These are phyloP conservation scores for Microbotryum lychnidis-dioicae DNA, from an alignment of 1,284 basidiomycete genomes.

Conservation along the genomic window DNA sequence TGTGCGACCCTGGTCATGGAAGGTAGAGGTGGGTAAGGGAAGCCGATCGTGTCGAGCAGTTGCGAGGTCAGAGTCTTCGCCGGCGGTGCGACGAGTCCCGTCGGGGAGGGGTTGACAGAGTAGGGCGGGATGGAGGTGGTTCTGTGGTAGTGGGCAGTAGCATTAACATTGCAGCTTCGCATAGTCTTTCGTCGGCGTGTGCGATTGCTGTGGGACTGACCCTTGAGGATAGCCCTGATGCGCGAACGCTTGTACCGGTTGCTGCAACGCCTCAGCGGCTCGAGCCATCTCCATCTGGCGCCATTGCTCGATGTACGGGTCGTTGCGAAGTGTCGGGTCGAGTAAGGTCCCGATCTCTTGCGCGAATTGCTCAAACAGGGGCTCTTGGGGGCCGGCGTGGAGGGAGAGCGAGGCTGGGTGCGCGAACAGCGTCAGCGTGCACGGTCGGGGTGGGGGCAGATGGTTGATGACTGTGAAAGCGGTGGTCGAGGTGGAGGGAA, in stretches of 20 bases:
- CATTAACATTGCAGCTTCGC: too few relatives aligned
- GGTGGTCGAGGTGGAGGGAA: neutral
- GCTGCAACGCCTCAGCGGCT: neutral
- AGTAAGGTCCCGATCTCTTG: constrained; percentile 13
- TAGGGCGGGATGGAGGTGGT: neutral
- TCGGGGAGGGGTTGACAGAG: neutral
- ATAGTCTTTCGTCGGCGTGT: neutral
- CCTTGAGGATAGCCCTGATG: neutral
- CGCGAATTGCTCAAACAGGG: constrained; percentile 17
- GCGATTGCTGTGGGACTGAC: neutral
- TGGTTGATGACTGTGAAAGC: constrained; percentile 16
- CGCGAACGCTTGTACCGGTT: neutral
- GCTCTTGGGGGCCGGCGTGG: constrained; percentile 12
- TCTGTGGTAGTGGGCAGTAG: neutral
- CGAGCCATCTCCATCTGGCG: constrained; percentile 1
- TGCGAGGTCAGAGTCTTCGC: neutral
- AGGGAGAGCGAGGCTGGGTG: neutral
- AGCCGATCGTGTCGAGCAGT: constrained; percentile 3
- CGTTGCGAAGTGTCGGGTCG: neutral
- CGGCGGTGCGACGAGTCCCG: neutral
- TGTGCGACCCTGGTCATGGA: neutral
- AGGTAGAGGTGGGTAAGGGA: constrained; percentile 8
- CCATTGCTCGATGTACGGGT: neutral
- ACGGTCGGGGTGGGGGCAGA: constrained; percentile 9
- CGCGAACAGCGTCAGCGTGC: constrained; percentile 18